These are phyloP conservation scores for Metarhizium album DNA, from an alignment of 2,329 filamentous ascomycete genomes.

Conservation along the genomic window DNA sequence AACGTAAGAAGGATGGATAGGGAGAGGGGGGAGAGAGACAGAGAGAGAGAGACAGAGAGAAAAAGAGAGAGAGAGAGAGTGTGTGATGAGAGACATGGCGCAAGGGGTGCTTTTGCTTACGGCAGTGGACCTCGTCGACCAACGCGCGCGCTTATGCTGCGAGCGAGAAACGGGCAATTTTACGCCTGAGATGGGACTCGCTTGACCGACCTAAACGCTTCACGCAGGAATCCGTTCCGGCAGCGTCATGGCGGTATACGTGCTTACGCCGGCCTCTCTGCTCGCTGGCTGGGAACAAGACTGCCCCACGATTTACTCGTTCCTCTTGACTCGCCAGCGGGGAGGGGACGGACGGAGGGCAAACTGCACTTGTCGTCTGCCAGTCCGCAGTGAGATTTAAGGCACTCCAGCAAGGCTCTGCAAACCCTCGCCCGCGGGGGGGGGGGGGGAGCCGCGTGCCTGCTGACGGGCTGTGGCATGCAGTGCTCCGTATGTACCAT, in stretches of 20 bases:
- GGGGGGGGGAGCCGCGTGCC: background rate
- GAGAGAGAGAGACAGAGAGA: no score
- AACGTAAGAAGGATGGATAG: no score
- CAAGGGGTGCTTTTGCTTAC: background rate
- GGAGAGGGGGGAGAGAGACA: no score
- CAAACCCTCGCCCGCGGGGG: background rate
- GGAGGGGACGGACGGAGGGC: no score
- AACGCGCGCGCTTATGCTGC: background rate
- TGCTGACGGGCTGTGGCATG: background rate
- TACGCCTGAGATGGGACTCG: background rate
- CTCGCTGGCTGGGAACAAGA: no score
- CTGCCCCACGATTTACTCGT: no score
- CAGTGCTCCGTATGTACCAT: no score
- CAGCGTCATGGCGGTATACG: background rate
- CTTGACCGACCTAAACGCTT: background rate
- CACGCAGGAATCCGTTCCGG: background rate
- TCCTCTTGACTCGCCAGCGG: background rate
- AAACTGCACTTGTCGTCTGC: background rate
- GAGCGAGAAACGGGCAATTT: background rate
- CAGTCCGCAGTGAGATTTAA: background rate
- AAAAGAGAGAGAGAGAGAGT: no score
- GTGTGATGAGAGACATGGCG: no score
- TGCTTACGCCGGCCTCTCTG: background rate
- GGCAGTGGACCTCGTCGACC: background rate
- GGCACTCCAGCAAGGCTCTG: no score